Percentiles rank a stretch among this genome's conserved stretches.
phyloP scores from a whole-genome alignment of 306 rosid species.

The Inga leiocalycina region DNA sequence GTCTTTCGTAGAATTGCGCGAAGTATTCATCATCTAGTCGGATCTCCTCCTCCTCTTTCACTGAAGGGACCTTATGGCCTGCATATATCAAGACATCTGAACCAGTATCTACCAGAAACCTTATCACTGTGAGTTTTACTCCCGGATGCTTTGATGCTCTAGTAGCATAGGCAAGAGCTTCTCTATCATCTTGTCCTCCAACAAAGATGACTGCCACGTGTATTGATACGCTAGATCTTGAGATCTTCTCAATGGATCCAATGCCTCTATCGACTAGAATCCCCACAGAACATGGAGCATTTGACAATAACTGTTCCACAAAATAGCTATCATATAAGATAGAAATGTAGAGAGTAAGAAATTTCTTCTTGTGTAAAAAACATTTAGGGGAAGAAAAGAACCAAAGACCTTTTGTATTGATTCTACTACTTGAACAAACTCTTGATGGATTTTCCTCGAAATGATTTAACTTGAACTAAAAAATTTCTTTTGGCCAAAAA shows the following conservation, averaged over 20 bases:
- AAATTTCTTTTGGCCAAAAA: neutral
- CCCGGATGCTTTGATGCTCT: constrained; percentile 75
- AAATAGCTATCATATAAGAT: neutral
- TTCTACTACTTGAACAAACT: neutral
- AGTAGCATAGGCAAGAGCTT: constrained; percentile 74
- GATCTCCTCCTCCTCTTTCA: constrained; percentile 70
- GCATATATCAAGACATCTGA: constrained; percentile 59
- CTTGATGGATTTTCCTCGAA: neutral
- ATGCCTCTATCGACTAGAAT: constrained; percentile 93
- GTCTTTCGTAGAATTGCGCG: constrained; percentile 73
- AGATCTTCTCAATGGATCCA: constrained; percentile 63
- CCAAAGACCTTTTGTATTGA: neutral
- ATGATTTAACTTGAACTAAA: neutral
- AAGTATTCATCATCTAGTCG: constrained; percentile 74
- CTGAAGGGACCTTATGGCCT: constrained; percentile 45
- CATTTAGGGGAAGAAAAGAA: no score
- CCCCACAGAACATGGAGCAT: constrained; percentile 88
- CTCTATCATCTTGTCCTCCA: constrained; percentile 90
- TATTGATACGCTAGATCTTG: constrained; percentile 46
- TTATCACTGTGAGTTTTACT: constrained; percentile 74
- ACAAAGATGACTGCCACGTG: constrained; percentile 74
- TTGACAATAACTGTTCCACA: constrained; percentile 64
- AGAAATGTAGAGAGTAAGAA: neutral
- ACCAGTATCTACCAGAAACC: constrained; percentile 68
- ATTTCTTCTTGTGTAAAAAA: neutral